Conservation (phyloP, 2,329 filamentous ascomycete genomes). For the Chaetoscypha palmicola region DNA sequence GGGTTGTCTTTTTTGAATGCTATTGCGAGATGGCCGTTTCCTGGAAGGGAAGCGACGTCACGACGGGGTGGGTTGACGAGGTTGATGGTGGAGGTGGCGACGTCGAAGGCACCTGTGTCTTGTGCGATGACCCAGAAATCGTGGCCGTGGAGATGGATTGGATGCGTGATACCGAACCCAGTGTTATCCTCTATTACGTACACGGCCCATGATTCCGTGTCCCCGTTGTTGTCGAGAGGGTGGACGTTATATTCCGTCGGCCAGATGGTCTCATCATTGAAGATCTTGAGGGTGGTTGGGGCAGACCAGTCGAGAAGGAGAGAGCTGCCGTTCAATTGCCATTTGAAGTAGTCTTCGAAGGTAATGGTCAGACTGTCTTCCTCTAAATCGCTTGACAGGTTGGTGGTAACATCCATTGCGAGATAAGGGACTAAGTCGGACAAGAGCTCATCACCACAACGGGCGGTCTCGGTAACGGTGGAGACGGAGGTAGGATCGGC, state of each 20-base stretch:
- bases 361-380: slow-evolving; percentile 14
- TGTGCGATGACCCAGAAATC: slow-evolving; percentile 41
- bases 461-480: slow-evolving; percentile 14
- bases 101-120: slow-evolving; percentile 35
- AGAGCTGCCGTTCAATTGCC: slow-evolving; percentile 43
- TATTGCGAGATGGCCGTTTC: slow-evolving; percentile 28
- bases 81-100: slow-evolving; percentile 25
- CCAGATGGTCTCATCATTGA: slow-evolving; percentile 26
- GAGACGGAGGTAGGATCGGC: slow-evolving; percentile 27
- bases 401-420: slow-evolving; percentile 21
- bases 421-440: slow-evolving; percentile 25
- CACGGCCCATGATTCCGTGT: slow-evolving; percentile 23
- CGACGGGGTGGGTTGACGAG: slow-evolving; percentile 43
- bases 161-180: slow-evolving; percentile 22
- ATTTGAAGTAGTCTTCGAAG: slow-evolving; percentile 35
- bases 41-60: slow-evolving; percentile 42
- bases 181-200: slow-evolving; percentile 26
- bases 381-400: slow-evolving; percentile 5
- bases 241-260: slow-evolving; percentile 27
- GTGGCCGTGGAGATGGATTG: slow-evolving; percentile 45
- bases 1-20: slow-evolving; percentile 31
- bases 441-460: slow-evolving; percentile 28
- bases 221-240: slow-evolving; percentile 33
- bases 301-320: slow-evolving; percentile 41
- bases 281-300: slow-evolving; percentile 37